Conservation (phyloP, 129 eudicot genomes). For the Saposhnikovia divaricata region DNA sequence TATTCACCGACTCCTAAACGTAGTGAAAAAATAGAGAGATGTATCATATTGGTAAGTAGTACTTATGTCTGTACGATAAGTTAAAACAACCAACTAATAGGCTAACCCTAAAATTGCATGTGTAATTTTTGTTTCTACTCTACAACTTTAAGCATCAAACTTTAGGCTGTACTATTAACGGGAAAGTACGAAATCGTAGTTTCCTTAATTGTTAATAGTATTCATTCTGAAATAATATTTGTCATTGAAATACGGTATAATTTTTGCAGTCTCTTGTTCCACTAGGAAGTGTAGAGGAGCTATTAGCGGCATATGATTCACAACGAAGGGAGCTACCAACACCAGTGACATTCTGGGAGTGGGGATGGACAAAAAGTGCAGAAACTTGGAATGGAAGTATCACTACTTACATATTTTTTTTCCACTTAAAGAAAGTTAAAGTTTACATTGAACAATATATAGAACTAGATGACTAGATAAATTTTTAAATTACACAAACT, state of each 20-base stretch:
- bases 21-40: neutral
- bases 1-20: neutral
- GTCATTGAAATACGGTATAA: neutral
- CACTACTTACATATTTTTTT: too few species aligned
- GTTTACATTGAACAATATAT: too few species aligned
- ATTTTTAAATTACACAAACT: too few species aligned
- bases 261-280: constrained; percentile 82
- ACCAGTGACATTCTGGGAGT: constrained; percentile 88
- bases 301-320: constrained; percentile 86
- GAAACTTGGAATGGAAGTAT: constrained; percentile 92
- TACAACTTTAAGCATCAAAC: neutral
- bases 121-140: neutral
- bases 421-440: too few species aligned
- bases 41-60: neutral
- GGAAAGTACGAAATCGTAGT: neutral
- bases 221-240: neutral
- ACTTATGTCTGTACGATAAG: neutral
- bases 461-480: too few species aligned
- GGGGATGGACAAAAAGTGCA: constrained; percentile 99
- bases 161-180: neutral
- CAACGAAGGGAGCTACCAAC: constrained; percentile 92
- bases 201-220: neutral
- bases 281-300: constrained; percentile 95
- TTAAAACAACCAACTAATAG: neutral
- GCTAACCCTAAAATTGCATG: neutral